Conservation (phyloP, 2,329 filamentous ascomycete species). For the Ophidiomyces ophidiicola region DNA sequence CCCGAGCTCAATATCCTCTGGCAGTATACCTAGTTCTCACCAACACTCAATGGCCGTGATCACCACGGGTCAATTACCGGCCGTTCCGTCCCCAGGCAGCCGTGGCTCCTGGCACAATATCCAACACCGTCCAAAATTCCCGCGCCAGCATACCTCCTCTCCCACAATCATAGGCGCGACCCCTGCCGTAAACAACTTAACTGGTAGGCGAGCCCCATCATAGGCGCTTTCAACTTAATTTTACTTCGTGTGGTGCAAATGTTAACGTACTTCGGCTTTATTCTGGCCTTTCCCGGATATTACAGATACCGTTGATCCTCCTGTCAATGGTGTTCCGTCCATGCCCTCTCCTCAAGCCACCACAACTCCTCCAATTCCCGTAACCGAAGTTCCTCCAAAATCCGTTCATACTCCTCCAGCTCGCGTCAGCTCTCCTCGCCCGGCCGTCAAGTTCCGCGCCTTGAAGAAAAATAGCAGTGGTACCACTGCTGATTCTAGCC, state of each 20-base stretch:
- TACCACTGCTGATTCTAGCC: slow-evolving; percentile 27
- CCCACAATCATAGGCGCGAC: slow-evolving; percentile 53
- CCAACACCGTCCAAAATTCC: slow-evolving; percentile 48
- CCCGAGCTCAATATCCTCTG: slow-evolving; percentile 30
- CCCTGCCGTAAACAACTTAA: slow-evolving; percentile 25
- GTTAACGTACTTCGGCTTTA: slow-evolving; percentile 5
- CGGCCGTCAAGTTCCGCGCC: slow-evolving; percentile 36
- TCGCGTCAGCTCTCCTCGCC: slow-evolving; percentile 39
- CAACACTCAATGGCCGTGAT: slow-evolving; percentile 63
- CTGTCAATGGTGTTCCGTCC: slow-evolving; percentile 25
- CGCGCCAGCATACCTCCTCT: slow-evolving; percentile 66
- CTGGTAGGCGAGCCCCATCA: slow-evolving; percentile 17
- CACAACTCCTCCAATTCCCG: slow-evolving; percentile 41
- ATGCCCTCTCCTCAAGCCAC: slow-evolving; percentile 38
- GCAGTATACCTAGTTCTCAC: slow-evolving; percentile 30
- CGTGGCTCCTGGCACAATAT: slow-evolving; percentile 45
- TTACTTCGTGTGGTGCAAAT: slow-evolving; percentile 1
- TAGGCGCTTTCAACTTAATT: slow-evolving; percentile 22
- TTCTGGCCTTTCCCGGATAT: not conserved
- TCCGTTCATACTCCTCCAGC: slow-evolving; percentile 38
- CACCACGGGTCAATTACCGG: slow-evolving; percentile 64
- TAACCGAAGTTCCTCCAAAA: slow-evolving; percentile 34
- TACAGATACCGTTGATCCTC: slow-evolving; percentile 30
- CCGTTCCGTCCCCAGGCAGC: slow-evolving; percentile 71
- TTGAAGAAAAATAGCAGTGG: slow-evolving; percentile 42